Conservation (phyloP, 208 protist species). For the Leishmania tarentolae region DNA sequence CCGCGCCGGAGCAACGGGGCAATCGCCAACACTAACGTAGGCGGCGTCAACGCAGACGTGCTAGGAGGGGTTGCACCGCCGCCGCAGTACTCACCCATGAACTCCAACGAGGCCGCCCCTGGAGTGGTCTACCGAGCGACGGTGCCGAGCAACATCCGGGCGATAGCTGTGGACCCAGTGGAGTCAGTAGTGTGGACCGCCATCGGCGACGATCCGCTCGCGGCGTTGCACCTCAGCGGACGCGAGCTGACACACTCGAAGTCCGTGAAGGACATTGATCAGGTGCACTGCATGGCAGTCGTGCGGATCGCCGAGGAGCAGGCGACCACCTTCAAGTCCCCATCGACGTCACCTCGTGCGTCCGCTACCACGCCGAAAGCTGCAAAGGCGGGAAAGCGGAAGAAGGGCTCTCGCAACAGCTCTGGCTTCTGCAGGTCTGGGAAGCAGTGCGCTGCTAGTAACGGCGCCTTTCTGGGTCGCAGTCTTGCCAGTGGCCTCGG, state of each 20-base stretch:
- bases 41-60: slow-evolving; percentile 10
- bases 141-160: slow-evolving; percentile 42
- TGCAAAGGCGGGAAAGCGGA: slow-evolving; percentile 17
- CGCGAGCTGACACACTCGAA: slow-evolving; percentile 49
- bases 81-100: slow-evolving; percentile 32
- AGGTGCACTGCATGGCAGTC: slow-evolving; percentile 85
- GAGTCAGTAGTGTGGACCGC: slow-evolving; percentile 67
- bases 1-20: slow-evolving; percentile 9
- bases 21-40: background rate
- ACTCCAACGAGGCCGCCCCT: slow-evolving; percentile 27
- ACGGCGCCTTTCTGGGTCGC: slow-evolving; percentile 1
- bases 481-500: background rate
- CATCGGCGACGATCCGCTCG: slow-evolving; percentile 78
- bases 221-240: slow-evolving; percentile 61
- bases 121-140: slow-evolving; percentile 61
- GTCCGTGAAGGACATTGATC: slow-evolving; percentile 63
- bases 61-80: background rate
- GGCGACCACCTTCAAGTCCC: slow-evolving; percentile 70
- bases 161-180: slow-evolving; percentile 73
- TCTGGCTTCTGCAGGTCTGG: slow-evolving; percentile 20
- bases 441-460: slow-evolving; percentile 6
- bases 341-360: slow-evolving; percentile 9
- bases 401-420: slow-evolving; percentile 23
- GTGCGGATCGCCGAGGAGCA: slow-evolving; percentile 64
- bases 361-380: slow-evolving; percentile 10